phyloP scores from a whole-genome alignment of 306 rosid species.

The Delonix regia region DNA sequence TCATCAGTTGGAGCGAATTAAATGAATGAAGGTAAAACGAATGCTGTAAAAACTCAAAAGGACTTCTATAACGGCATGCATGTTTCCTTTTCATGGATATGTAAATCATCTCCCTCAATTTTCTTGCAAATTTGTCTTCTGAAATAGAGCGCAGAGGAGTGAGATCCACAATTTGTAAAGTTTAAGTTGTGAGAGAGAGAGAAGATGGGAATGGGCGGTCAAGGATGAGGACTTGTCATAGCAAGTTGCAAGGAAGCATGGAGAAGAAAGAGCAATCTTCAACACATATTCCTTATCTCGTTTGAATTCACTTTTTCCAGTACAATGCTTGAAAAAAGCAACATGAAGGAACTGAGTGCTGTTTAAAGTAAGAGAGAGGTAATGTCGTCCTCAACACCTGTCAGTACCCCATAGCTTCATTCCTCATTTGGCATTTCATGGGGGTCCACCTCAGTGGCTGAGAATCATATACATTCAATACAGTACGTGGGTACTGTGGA shows the following conservation, averaged over 20 bases:
- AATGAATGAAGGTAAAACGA: not conserved
- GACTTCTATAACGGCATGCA: not conserved
- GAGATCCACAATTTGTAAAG: not conserved
- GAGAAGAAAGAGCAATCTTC: not conserved
- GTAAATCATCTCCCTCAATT: not conserved
- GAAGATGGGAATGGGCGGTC: not conserved
- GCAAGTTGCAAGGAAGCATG: constrained; percentile 12
- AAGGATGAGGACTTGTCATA: constrained; percentile 18
- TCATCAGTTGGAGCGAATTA: no score
- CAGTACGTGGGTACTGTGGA: not conserved
- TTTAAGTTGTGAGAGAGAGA: no score
- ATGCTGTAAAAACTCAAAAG: not conserved
- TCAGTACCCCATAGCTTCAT: constrained; percentile 9
- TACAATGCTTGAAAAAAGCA: not conserved
- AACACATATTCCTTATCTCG: constrained; percentile 5
- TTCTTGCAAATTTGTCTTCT: not conserved
- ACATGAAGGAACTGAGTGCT: not conserved
- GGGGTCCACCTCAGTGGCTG: not conserved
- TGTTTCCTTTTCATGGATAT: not conserved
- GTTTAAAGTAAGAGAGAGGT: not conserved
- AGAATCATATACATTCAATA: not conserved
- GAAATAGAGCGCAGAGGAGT: not conserved
- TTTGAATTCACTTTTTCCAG: not conserved
- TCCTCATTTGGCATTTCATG: constrained; percentile 25
- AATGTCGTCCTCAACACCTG: not conserved